Evolutionary conservation across 192 early-diverging fungal genomes (phyloP), one percentile per base, ranked within the genome.

Genomic region (Thamnidium elegans): DNA sequence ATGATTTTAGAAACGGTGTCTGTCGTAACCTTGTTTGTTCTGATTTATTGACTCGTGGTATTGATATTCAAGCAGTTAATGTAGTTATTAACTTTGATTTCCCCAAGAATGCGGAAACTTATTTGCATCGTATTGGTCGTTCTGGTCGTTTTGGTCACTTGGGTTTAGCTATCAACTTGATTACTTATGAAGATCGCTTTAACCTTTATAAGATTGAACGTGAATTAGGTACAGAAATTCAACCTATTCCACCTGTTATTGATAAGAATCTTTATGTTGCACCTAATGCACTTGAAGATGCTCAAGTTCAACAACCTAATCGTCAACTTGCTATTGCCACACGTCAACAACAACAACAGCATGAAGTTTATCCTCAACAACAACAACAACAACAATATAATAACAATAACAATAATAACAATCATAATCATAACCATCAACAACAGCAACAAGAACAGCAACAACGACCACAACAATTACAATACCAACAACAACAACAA

Each of bases 1-100:
- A 99, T 65, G 97, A 99, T 80, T 99, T 99, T 80, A 86, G 97
- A 71, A 94, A 91, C 68, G 97, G 97, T 50, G 96, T 95, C 26
- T 98, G 94, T 76, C 89, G 97, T 58, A 96, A 98, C 77, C 78
- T 99, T 39, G 96, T 99, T 26, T 98, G 96, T 80, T 97, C 97
- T 44, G 96, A 99, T 81, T 81, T 99, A 52, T 82, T 97, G 58
- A 97, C 97, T 11, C 90, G 97, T 61, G 97, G 97, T 81, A 99
- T 99, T 69, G 97, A 99, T 78, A 98, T 99, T 74, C 97, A 99
- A 79, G 96, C 95, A 17, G 97, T 99, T 44, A 98, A 98, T 74
- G 96, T 99, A 14, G 97, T 99, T 54, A 98, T 99, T 84, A 98
- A 99, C 85, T 99, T 98, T 88, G 97, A 99, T 78, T 98, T 99